phyloP scores from a whole-genome alignment of 192 early-diverging fungal species.

The Mortierella alpina region DNA sequence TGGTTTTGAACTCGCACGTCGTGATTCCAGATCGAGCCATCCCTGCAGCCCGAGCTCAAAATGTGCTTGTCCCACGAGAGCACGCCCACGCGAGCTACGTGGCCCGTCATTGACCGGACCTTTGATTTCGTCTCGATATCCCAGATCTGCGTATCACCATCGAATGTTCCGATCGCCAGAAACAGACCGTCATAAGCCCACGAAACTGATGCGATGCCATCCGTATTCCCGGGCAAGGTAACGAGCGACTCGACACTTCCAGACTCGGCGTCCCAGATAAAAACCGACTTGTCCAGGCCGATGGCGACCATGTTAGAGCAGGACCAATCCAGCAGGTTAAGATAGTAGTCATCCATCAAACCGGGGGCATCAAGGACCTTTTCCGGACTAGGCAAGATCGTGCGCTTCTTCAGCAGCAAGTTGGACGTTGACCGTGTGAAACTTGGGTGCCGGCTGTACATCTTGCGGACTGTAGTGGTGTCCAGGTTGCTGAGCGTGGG shows the following conservation, averaged over 20 bases:
- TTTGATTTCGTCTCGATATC: conserved; percentile 79
- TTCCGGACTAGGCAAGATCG: conserved; percentile 84
- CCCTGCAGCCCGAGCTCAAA: conserved; percentile 85
- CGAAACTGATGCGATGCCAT: conserved; percentile 79
- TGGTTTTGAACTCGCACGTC: conserved; percentile 92
- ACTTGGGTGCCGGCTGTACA: conserved; percentile 59
- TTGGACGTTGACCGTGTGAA: conserved; percentile 53
- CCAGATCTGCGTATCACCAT: conserved; percentile 93
- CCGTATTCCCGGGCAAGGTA: conserved; percentile 31
- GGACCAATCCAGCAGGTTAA: conserved; percentile 96
- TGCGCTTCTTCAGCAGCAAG: conserved; percentile 60
- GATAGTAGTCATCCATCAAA: conserved; percentile 93
- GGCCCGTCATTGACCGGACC: conserved; percentile 88
- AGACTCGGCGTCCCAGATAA: conserved; percentile 88
- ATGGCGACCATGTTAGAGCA: conserved; percentile 83
- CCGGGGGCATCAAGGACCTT: conserved; percentile 91
- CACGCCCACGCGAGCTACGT: conserved; percentile 82
- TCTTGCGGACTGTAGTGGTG: conserved; percentile 54
- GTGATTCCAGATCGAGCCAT: conserved; percentile 94
- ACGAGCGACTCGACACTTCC: conserved; percentile 65
- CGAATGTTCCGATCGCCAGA: conserved; percentile 77
- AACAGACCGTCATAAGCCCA: conserved; percentile 79
- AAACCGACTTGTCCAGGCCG: conserved; percentile 87
- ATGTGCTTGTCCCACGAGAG: conserved; percentile 88
- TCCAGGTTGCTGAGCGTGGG: conserved; percentile 62